Percentiles rank a stretch among this genome's conserved stretches.
Conservation (phyloP, 1,284 basidiomycete species). For the Pseudozyma sp. region DNA sequence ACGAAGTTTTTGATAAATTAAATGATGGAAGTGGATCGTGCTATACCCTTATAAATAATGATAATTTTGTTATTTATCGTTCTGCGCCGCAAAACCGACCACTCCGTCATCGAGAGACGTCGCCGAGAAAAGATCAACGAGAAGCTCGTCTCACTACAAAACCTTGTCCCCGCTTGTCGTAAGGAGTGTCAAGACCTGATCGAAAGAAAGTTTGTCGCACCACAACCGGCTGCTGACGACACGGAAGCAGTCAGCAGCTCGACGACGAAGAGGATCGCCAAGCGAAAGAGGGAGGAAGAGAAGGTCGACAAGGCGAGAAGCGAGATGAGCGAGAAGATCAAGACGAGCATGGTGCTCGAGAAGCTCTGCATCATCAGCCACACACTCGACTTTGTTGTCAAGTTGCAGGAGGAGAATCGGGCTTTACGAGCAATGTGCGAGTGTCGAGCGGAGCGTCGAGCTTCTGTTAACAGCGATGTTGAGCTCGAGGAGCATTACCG, state of each 20-base stretch:
- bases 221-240: conserved; percentile 3
- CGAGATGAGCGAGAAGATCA: conserved; percentile 45
- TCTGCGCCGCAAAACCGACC: conserved; percentile 65
- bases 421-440: conserved; percentile 39
- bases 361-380: conserved; percentile 67
- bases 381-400: conserved; percentile 55
- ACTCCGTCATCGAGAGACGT: conserved; percentile 66
- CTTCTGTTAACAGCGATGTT: conserved; percentile 14
- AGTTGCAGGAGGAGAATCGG: conserved; percentile 44
- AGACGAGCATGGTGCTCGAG: conserved; percentile 60
- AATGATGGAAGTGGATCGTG: too few species aligned
- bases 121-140: conserved; percentile 69
- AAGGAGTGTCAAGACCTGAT: conserved; percentile 61
- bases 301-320: conserved; percentile 28
- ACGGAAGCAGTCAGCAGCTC: conserved; percentile 11
- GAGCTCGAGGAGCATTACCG: conserved; percentile 41
- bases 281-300: conserved; percentile 31
- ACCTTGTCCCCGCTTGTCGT: conserved; percentile 63
- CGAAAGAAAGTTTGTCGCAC: conserved; percentile 35
- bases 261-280: conserved; percentile 8
- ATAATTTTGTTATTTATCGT: too few species aligned
- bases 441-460: conserved; percentile 20
- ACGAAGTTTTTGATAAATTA: too few species aligned
- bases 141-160: conserved; percentile 62
- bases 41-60: too few species aligned